A percentile compares a stretch with the other conserved stretches of the same genome.
phyloP scores from a whole-genome alignment of 148 eudicot genomes.

The Euryodendron excelsum region DNA sequence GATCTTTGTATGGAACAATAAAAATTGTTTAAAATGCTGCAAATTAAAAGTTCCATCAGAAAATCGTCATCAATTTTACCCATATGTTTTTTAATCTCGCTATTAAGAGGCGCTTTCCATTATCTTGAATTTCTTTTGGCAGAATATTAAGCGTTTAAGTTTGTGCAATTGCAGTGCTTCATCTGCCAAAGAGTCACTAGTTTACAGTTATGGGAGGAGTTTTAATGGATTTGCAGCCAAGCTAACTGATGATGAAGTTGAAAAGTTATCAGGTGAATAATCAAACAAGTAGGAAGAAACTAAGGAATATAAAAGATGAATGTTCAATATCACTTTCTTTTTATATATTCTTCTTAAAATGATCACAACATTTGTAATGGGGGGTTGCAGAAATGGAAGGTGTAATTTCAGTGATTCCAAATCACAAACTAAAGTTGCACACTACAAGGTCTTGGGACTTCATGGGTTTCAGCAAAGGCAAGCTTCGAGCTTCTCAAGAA shows the following conservation, averaged over 20 bases:
- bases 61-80: too few relatives aligned
- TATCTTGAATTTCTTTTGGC: too few relatives aligned
- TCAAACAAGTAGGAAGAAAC: too few relatives aligned
- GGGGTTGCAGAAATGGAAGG: constrained; percentile 1
- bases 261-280: not conserved
- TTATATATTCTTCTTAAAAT: too few relatives aligned
- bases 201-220: constrained; percentile 19
- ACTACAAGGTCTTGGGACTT: constrained; percentile 15
- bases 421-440: constrained; percentile 1
- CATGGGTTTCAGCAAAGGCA: not conserved
- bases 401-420: constrained; percentile 6
- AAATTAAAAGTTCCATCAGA: too few relatives aligned
- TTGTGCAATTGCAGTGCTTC: constrained; percentile 15
- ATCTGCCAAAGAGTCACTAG: constrained; percentile 15
- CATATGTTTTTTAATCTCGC: too few relatives aligned
- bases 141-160: not conserved
- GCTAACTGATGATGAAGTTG: not conserved
- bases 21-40: too few relatives aligned
- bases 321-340: not conserved
- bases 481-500: not conserved
- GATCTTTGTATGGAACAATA: too few relatives aligned
- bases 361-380: too few relatives aligned
- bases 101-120: too few relatives aligned
- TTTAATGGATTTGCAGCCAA: constrained; percentile 14
- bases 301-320: not conserved